phyloP scores from a whole-genome alignment of 2,329 filamentous ascomycete genomes.

The Aureobasidium melanogenum region DNA sequence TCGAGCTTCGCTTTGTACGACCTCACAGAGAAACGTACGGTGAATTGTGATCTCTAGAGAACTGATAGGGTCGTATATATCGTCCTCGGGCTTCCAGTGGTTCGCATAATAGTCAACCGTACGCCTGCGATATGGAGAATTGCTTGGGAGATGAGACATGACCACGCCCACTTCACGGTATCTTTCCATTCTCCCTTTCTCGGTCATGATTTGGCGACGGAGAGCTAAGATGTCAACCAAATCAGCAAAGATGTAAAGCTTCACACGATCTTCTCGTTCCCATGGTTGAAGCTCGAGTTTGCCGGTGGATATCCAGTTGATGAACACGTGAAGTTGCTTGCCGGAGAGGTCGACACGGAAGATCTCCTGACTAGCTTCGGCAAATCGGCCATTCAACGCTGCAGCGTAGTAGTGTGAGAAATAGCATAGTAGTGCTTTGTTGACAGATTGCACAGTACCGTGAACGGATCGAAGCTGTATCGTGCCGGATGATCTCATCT shows the following conservation, averaged over 20 bases:
- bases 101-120: background rate
- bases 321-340: background rate
- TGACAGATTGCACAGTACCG: background rate
- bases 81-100: background rate
- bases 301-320: background rate
- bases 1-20: background rate
- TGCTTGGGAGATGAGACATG: background rate
- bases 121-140: background rate
- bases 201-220: background rate
- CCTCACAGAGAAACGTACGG: background rate
- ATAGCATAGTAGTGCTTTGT: slow-evolving; percentile 6
- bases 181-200: background rate
- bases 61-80: background rate
- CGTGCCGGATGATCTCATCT: background rate
- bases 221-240: background rate
- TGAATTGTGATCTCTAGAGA: background rate
- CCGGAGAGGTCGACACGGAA: background rate
- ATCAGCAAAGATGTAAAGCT: background rate
- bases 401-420: background rate
- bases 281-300: background rate
- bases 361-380: background rate
- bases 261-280: background rate
- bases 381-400: background rate
- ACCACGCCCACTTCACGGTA: background rate
- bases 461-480: background rate